Conservation (phyloP, 129 eudicot species). For the Helianthus annuus region HanXRQr2.0-SUNRISE NC_035443.2:29869301-29869800, state of each 20-base stretch:
- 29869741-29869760: no score
- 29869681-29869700: no score
- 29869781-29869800: no score
- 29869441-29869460: slow-evolving; percentile 7
- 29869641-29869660: not conserved
- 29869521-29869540: not conserved
- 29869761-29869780: no score
- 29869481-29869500: not conserved
- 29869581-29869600: not conserved
- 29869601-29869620: not conserved
- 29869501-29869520: not conserved
- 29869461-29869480: slow-evolving; percentile 1
- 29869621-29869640: not conserved
- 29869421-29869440: slow-evolving; percentile 5
- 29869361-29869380: slow-evolving; percentile 11
- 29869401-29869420: slow-evolving; percentile 14
- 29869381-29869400: slow-evolving; percentile 15
- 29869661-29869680: not conserved
- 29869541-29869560: not conserved
- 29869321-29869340: slow-evolving; percentile 7
- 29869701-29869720: no score
- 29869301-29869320: slow-evolving; percentile 15
- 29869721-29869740: no score
- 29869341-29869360: not conserved
- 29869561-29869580: not conserved